phyloP scores from a whole-genome alignment of 2,329 filamentous ascomycete species.

The Triangularia setosa region DNA sequence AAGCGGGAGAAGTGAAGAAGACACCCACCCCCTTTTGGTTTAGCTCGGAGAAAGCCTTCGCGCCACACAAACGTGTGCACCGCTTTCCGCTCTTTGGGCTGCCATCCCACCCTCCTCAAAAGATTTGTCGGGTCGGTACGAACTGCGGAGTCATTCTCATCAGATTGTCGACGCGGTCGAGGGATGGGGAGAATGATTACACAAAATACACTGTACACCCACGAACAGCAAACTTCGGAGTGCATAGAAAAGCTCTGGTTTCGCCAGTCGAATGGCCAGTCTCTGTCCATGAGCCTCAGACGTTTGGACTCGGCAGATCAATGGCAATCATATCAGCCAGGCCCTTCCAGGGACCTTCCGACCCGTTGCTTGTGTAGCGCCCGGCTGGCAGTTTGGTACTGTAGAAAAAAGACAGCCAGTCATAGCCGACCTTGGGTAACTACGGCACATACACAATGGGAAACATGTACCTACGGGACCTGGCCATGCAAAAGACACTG shows the following conservation, averaged over 20 bases:
- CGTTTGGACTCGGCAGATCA: conserved; percentile 40
- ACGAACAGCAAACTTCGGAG: not conserved
- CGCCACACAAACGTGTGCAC: conserved; percentile 18
- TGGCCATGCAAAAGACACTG: not conserved
- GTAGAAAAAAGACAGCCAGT: not conserved
- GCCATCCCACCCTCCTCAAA: conserved; percentile 1
- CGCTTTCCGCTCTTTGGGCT: not conserved
- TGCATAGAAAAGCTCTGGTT: conserved; percentile 4
- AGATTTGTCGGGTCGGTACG: conserved; percentile 3
- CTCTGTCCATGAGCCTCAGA: conserved; percentile 31
- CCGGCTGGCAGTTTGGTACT: conserved; percentile 21
- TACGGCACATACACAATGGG: not conserved
- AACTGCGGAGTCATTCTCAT: too few relatives aligned
- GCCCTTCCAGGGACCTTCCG: conserved; percentile 12
- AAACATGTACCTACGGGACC: not conserved
- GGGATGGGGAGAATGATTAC: not conserved
- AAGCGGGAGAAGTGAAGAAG: conserved; percentile 11
- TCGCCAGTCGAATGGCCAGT: conserved; percentile 7
- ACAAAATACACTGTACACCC: not conserved
- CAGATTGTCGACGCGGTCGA: not conserved
- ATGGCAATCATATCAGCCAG: conserved; percentile 29
- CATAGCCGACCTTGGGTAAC: not conserved
- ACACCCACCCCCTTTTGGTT: conserved; percentile 14
- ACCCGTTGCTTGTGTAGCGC: conserved; percentile 10
- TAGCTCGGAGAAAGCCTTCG: conserved; percentile 17